phyloP scores from a whole-genome alignment of 2,329 filamentous ascomycete species.

The Clonostachys sp. region DNA sequence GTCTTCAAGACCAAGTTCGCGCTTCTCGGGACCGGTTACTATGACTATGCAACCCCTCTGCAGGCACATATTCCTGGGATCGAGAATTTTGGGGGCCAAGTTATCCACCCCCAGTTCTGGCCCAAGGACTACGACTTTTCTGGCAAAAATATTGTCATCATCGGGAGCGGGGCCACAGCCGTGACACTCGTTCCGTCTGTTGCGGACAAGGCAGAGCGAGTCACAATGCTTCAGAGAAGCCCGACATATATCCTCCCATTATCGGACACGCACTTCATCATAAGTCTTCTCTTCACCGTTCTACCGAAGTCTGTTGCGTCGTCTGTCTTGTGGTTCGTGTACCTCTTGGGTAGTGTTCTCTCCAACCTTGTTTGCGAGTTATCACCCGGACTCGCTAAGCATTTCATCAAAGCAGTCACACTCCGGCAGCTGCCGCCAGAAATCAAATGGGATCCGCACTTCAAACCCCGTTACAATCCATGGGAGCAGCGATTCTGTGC shows the following conservation, averaged over 20 bases:
- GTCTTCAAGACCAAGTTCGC: constrained; percentile 45
- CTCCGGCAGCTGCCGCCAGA: constrained; percentile 12
- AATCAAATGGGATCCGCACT: constrained; percentile 55
- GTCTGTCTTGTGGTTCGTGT: constrained; percentile 31
- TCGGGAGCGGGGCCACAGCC: constrained; percentile 77
- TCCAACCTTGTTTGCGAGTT: constrained; percentile 34
- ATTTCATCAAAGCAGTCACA: constrained; percentile 47
- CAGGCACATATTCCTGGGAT: constrained; percentile 61
- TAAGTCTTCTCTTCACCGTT: constrained; percentile 26
- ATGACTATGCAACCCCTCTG: constrained; percentile 64
- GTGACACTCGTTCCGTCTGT: constrained; percentile 71
- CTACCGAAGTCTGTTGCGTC: constrained; percentile 42
- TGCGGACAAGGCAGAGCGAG: constrained; percentile 55
- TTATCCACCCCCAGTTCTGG: constrained; percentile 75
- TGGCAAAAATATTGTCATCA: constrained; percentile 64
- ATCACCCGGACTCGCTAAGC: constrained; percentile 16
- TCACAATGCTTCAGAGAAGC: constrained; percentile 79
- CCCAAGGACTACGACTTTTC: constrained; percentile 61
- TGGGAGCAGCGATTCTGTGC: constrained; percentile 76
- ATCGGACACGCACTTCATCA: constrained; percentile 11
- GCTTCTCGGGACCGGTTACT: constrained; percentile 63
- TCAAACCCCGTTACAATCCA: constrained; percentile 59
- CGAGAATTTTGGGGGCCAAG: constrained; percentile 57
- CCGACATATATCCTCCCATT: constrained; percentile 65
- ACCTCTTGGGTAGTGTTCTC: constrained; percentile 9